Base-by-base conservation (phyloP, 169 alveolate genomes). In the Eimeria falciformis region DNA sequence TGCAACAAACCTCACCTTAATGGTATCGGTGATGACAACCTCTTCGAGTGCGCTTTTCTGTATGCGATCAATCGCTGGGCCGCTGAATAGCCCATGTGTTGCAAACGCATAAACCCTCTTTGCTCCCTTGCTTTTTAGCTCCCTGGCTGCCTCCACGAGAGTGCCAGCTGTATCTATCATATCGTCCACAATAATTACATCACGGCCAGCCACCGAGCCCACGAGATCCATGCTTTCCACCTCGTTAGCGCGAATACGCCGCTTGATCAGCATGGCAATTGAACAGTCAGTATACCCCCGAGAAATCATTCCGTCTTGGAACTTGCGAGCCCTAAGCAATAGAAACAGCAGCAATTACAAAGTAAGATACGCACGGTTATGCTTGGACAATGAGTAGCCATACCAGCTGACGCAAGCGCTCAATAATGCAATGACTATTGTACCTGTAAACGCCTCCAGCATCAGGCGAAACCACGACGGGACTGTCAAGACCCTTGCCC, bases 151-250 rank as follows among this genome's bases (percentile, higher is more conserved):
- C 89, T 98, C 98, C 89, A 99, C 97, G 29, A 98, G 95, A n/a
- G 99, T 98, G 47, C 99, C 91, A 45, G 99, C 99, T 0, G 99
- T 98, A 83, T 98, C 99, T 27, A 98, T 98, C 98, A 98, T 98
- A 92, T 98, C 99, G 94, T 98, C 99, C 4, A 98, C 98, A 25
- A 98, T 97, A 68, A 98, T 97, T 23, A 97, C 98, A 86, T 97
- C 98, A 55, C 97, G 95, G 25, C 98, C 99, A 58, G 95, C 95
- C 11, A 98, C 99, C 62, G 89, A 84, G 33, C 99, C 99, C 50
- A 98, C 98, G 40, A 98, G 93, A 43, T 97, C 97, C 99, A 98
- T 98, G 90, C 95, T 85, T 4, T 96, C 99, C 29, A 97, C 95
- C 90, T 97, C 95, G 66, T 96, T 95, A 33, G 96, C 95, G 11